phyloP scores from a whole-genome alignment of 2,329 filamentous ascomycete species.

The Lecanicillium sp. region DNA sequence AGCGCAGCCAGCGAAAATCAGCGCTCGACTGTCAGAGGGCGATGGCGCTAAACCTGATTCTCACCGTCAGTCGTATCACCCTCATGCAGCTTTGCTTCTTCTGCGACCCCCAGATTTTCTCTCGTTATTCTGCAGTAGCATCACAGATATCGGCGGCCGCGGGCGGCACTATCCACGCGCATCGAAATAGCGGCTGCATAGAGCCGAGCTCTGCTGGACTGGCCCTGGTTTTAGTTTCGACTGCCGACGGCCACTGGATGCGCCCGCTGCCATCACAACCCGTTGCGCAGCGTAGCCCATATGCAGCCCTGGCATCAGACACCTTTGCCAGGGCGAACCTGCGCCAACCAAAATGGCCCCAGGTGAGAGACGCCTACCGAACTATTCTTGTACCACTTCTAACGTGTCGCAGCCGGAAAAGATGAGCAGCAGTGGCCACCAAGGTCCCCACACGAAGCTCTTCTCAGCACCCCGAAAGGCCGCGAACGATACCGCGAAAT shows the following conservation, averaged over 20 bases:
- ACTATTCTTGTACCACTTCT: constrained; percentile 17
- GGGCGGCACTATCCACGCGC: too few relatives aligned
- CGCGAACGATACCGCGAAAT: constrained; percentile 67
- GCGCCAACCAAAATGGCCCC: constrained; percentile 17
- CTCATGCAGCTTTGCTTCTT: constrained; percentile 1
- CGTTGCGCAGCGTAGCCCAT: constrained; percentile 3
- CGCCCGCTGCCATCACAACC: constrained; percentile 1
- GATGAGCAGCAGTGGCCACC: constrained; percentile 58
- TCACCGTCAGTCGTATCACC: constrained; percentile 2
- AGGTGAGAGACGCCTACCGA: constrained; percentile 12
- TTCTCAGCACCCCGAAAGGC: constrained; percentile 67
- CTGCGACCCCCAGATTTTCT: background rate
- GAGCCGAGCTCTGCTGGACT: background rate
- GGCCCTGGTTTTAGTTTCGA: background rate
- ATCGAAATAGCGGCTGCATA: too few relatives aligned
- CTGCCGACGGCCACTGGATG: background rate
- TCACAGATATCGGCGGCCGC: background rate
- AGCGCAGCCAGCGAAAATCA: constrained; percentile 2
- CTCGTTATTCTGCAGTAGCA: background rate
- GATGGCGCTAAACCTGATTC: constrained; percentile 9
- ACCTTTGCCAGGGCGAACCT: constrained; percentile 7
- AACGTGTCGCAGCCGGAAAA: constrained; percentile 17
- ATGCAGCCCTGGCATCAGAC: constrained; percentile 10
- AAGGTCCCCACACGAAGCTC: constrained; percentile 58
- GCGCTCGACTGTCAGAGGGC: background rate